A percentile compares a stretch with the other conserved stretches of the same genome.
Evolutionary conservation across 2,329 filamentous ascomycete species (phyloP).

Genomic region (Ophiostoma tasmaniense): DNA sequence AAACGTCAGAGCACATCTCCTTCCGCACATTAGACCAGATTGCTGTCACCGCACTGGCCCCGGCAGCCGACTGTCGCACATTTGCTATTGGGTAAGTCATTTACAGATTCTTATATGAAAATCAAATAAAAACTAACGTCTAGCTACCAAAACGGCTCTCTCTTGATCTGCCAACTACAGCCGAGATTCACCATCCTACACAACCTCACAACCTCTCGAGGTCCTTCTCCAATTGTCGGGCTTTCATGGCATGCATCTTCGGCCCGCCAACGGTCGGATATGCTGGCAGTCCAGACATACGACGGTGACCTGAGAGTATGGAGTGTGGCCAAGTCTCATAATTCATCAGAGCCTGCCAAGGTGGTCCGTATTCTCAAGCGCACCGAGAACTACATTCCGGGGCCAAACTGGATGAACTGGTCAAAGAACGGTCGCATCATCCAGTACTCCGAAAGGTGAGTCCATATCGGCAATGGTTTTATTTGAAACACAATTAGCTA

Average conservation of each 20-base stretch:
- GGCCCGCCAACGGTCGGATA: slow-evolving; percentile 91
- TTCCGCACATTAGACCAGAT: slow-evolving; percentile 85
- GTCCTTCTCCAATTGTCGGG: slow-evolving; percentile 78
- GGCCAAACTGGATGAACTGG: slow-evolving; percentile 95
- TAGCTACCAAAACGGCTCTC: slow-evolving; percentile 91
- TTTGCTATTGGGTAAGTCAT: slow-evolving; percentile 79
- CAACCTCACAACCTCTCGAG: slow-evolving; percentile 74
- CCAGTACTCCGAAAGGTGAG: slow-evolving; percentile 62
- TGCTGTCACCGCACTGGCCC: slow-evolving; percentile 86
- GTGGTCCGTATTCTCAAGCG: slow-evolving; percentile 81
- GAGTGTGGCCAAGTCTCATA: slow-evolving; percentile 81
- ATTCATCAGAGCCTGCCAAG: slow-evolving; percentile 66
- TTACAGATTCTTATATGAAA: not conserved
- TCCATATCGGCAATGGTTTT: not conserved
- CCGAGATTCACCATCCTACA: slow-evolving; percentile 91
- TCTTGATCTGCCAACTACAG: slow-evolving; percentile 80
- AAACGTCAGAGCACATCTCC: slow-evolving; percentile 86
- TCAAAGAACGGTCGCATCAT: slow-evolving; percentile 96
- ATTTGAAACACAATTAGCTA: not conserved
- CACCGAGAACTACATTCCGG: slow-evolving; percentile 61
- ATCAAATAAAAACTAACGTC: not conserved
- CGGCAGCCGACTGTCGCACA: slow-evolving; percentile 79
- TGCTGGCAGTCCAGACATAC: slow-evolving; percentile 86
- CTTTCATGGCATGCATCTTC: slow-evolving; percentile 95
- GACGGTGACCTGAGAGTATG: slow-evolving; percentile 92